These are phyloP conservation scores for Aspergillus cejpii DNA, from an alignment of 2,329 filamentous ascomycete species.

Conservation along the genomic window DNA sequence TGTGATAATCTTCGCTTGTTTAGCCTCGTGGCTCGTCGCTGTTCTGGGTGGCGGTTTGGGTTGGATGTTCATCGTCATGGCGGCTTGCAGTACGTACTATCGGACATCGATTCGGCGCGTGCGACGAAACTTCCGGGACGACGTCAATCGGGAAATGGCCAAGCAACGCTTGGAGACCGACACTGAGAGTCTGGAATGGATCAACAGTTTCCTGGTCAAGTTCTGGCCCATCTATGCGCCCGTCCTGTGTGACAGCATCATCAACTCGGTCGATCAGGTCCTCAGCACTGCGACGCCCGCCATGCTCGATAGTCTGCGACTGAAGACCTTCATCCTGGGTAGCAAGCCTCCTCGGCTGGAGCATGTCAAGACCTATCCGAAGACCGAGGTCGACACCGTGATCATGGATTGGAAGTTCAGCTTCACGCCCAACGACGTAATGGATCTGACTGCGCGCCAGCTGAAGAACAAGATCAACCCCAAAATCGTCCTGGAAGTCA, in stretches of 20 bases:
- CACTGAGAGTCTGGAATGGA: slow-evolving; percentile 92
- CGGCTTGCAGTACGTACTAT: slow-evolving; percentile 88
- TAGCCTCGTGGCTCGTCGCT: slow-evolving; percentile 84
- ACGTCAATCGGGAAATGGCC: slow-evolving; percentile 80
- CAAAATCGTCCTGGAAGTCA: slow-evolving; percentile 90
- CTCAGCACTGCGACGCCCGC: slow-evolving; percentile 84
- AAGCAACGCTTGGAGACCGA: slow-evolving; percentile 85
- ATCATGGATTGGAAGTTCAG: slow-evolving; percentile 99
- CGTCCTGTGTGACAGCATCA: slow-evolving; percentile 82
- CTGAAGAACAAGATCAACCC: slow-evolving; percentile 95
- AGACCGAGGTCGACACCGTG: slow-evolving; percentile 88
- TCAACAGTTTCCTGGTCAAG: slow-evolving; percentile 96
- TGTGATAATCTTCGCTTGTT: slow-evolving; percentile 87
- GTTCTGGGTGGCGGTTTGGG: slow-evolving; percentile 82
- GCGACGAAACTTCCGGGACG: slow-evolving; percentile 90
- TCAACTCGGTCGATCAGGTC: slow-evolving; percentile 92
- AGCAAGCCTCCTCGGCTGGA: slow-evolving; percentile 94
- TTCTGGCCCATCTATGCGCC: slow-evolving; percentile 99
- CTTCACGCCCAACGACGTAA: slow-evolving; percentile 91
- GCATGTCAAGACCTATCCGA: slow-evolving; percentile 96
- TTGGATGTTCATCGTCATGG: slow-evolving; percentile 93
- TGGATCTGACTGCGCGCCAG: slow-evolving; percentile 84
- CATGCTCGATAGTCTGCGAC: slow-evolving; percentile 86
- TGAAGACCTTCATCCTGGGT: slow-evolving; percentile 89
- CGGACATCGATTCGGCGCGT: slow-evolving; percentile 89